Evolutionary conservation across 768 basidiomycete genomes (phyloP), one percentile per base, ranked within the genome.

Genomic region (Glaciozyma antarctica): DNA sequence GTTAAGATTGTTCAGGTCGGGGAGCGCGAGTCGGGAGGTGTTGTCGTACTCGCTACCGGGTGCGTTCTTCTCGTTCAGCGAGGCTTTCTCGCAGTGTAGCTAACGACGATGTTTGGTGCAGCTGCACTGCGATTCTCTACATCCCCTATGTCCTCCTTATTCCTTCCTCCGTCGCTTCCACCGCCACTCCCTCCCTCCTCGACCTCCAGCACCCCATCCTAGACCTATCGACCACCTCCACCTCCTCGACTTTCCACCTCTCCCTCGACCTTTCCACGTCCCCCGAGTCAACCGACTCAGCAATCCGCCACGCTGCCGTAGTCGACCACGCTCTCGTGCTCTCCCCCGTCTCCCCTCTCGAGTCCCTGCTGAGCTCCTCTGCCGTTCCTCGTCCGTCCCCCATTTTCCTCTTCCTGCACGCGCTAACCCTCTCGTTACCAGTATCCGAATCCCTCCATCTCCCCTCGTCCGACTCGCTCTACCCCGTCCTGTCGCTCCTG

Each of bases 1-100:
- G 47, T 62, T 62, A 71, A 68, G 64, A 60, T 68, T 54, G n/a
- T 71, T 3, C 43, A 60, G 47, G 60, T 71, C 5, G 63, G 61
- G 2, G n/a, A 49, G n/a, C 53, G 58, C 32, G 63, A 64, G 22
- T 15, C 59, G 9, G 65, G 69, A 21, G 70, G 66, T 6, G 51
- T 68, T 3, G 10, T 71, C 19, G 64, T 67, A 3, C 56, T 67
- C n/a, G 70, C 61, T 1, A 59, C 66, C 5, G 70, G 66, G 58
- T 64, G 26, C 51, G 59, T 52, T 47, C 54, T 15, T 34, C 5
- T 48, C 47, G 24, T 30, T 52, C 51, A 3, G 1, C 12, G 24
- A 2, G 9, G 1, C 15, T 26, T 32, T 32, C 32, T 32, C 32
- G 32, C 32, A 32, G 32, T 9, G 24, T 5, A 24, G 24, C 26